A percentile compares a stretch with the other conserved stretches of the same genome.
Conservation (phyloP, 73 alveolate genomes). For the Uronychia binucleata region DNA sequence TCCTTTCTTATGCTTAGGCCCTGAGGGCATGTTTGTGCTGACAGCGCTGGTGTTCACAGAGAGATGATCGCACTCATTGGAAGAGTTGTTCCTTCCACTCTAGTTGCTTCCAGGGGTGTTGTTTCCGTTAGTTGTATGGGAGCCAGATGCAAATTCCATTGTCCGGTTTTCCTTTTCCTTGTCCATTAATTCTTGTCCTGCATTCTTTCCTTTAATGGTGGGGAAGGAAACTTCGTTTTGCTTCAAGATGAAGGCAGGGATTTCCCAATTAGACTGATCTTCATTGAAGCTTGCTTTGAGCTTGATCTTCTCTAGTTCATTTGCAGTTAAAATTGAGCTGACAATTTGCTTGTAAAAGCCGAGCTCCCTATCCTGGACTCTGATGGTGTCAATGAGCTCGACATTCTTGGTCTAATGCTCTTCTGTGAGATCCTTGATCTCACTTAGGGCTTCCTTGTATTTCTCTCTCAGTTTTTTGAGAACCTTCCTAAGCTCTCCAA, state of each 20-base stretch:
- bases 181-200: conserved; percentile 16
- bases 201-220: conserved; percentile 9
- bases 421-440: conserved; percentile 72
- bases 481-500: conserved; percentile 60
- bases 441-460: conserved; percentile 31
- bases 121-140: neutral
- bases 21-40: neutral
- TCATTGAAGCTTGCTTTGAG: conserved; percentile 10
- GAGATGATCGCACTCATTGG: no score
- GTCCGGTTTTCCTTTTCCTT: conserved; percentile 19
- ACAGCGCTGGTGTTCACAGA: no score
- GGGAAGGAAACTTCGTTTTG: conserved; percentile 33
- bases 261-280: conserved; percentile 7
- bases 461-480: conserved; percentile 10
- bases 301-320: conserved; percentile 35
- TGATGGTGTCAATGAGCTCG: conserved; percentile 63
- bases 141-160: neutral
- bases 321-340: conserved; percentile 5
- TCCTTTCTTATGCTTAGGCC: neutral
- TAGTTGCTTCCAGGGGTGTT: neutral
- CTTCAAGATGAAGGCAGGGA: conserved; percentile 33
- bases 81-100: no score
- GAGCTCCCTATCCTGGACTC: conserved; percentile 67
- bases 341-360: conserved; percentile 71
- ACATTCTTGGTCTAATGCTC: conserved; percentile 65